phyloP scores from a whole-genome alignment of 495 filamentous ascomycete species.

The Annulohypoxylon bovei region DNA sequence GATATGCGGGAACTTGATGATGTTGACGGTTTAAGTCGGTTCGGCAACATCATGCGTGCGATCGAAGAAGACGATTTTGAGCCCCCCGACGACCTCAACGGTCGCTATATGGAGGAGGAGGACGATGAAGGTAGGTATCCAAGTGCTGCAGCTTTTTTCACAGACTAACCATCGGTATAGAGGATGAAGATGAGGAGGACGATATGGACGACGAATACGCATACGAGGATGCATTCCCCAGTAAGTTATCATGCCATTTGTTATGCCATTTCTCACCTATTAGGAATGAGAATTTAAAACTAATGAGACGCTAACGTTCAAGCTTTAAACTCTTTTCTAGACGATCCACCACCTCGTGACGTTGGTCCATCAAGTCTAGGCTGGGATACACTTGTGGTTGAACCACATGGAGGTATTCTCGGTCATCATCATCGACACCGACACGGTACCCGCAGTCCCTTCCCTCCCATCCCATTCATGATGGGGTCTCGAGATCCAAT shows the following conservation, averaged over 20 bases:
- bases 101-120: constrained; percentile 75
- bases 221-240: constrained; percentile 74
- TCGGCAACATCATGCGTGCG: constrained; percentile 67
- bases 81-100: constrained; percentile 58
- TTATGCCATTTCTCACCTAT: constrained; percentile 15
- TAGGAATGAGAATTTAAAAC: background rate
- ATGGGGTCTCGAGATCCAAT: constrained; percentile 57
- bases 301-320: constrained; percentile 1
- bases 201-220: constrained; percentile 73
- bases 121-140: constrained; percentile 66
- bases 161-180: constrained; percentile 47
- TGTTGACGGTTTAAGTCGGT: constrained; percentile 56
- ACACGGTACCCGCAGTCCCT: constrained; percentile 48
- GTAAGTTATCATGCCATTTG: constrained; percentile 58
- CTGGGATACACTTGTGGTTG: constrained; percentile 58
- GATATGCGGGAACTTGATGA: constrained; percentile 51
- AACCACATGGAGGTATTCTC: constrained; percentile 44
- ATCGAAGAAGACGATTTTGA: constrained; percentile 73
- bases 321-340: constrained; percentile 44
- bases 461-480: constrained; percentile 54
- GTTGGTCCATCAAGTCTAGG: constrained; percentile 53
- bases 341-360: constrained; percentile 58
- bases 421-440: constrained; percentile 39
- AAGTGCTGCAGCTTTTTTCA: background rate
- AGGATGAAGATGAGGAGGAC: constrained; percentile 77